Evolutionary conservation across 2,329 filamentous ascomycete species (phyloP).

Genomic region (Chaetomiaceae sp.): DNA sequence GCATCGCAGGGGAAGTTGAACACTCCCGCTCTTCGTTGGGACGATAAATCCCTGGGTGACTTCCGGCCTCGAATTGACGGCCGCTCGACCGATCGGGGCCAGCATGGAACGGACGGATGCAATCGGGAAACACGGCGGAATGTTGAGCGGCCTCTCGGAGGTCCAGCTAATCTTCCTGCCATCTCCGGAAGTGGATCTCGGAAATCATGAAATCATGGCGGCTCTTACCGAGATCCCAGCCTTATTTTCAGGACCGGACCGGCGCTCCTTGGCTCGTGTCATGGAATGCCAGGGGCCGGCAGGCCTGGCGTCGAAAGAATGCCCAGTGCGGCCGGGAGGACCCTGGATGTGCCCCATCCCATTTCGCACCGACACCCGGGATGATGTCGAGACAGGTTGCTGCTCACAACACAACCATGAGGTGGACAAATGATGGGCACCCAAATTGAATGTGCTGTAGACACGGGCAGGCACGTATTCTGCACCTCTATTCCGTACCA

Average conservation of each 20-base stretch:
- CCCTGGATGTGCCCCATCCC: background rate
- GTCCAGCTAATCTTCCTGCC: constrained; percentile 1
- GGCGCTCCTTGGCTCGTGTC: constrained; percentile 3
- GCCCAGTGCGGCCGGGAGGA: background rate
- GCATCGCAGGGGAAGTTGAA: too few species aligned
- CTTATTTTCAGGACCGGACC: constrained; percentile 9
- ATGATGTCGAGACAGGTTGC: too few species aligned
- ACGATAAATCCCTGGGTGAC: too few species aligned
- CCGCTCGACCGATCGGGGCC: background rate
- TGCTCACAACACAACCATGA: too few species aligned
- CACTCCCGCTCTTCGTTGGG: too few species aligned
- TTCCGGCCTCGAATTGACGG: too few species aligned
- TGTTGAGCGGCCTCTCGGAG: background rate
- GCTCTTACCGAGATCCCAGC: background rate
- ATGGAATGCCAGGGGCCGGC: background rate
- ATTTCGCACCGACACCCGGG: too few species aligned
- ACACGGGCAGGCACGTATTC: too few species aligned
- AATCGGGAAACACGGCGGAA: background rate
- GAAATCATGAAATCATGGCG: background rate
- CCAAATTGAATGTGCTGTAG: too few species aligned
- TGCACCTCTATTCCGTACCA: too few species aligned
- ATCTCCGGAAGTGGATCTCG: constrained; percentile 15
- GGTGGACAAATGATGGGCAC: too few species aligned
- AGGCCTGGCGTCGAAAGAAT: background rate
- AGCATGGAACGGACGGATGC: background rate